phyloP scores from a whole-genome alignment of 148 eudicot genomes.

The Hydrangea macrophylla region DNA sequence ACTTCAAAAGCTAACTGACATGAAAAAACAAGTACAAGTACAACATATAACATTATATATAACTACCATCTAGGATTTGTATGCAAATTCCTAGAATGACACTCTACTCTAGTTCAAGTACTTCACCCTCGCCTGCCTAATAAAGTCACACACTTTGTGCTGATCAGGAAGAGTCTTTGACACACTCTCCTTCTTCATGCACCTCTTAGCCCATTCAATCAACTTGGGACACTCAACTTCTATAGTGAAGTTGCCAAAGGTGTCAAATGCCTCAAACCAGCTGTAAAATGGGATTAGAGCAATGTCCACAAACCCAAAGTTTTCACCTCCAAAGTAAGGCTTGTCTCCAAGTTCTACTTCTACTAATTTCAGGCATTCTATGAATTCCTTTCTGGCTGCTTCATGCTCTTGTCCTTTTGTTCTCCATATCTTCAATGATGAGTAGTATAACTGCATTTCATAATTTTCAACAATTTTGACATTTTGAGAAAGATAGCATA shows the following conservation, averaged over 20 bases:
- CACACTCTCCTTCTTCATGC: slow-evolving; percentile 42
- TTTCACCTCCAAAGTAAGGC: slow-evolving; percentile 45
- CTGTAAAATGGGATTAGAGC: slow-evolving; percentile 33
- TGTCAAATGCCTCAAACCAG: slow-evolving; percentile 47
- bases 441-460: slow-evolving; percentile 4
- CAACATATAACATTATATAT: too few species aligned
- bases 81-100: too few species aligned
- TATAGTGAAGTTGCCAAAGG: slow-evolving; percentile 25
- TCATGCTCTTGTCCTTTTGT: slow-evolving; percentile 30
- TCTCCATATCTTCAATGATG: slow-evolving; percentile 25
- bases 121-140: too few species aligned
- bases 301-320: slow-evolving; percentile 45
- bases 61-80: too few species aligned
- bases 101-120: too few species aligned
- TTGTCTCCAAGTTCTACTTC: slow-evolving; percentile 44
- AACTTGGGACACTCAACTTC: slow-evolving; percentile 44
- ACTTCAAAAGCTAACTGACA: too few species aligned
- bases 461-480: too few species aligned
- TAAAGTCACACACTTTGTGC: slow-evolving; percentile 14
- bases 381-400: slow-evolving; percentile 37
- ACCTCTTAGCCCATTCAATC: slow-evolving; percentile 49
- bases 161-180: slow-evolving; percentile 16
- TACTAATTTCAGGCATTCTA: slow-evolving; percentile 28
- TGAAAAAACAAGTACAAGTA: too few species aligned
- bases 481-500: too few species aligned